Base-by-base conservation (phyloP, 345 rosid genomes). In the Brassica nigra region DNA sequence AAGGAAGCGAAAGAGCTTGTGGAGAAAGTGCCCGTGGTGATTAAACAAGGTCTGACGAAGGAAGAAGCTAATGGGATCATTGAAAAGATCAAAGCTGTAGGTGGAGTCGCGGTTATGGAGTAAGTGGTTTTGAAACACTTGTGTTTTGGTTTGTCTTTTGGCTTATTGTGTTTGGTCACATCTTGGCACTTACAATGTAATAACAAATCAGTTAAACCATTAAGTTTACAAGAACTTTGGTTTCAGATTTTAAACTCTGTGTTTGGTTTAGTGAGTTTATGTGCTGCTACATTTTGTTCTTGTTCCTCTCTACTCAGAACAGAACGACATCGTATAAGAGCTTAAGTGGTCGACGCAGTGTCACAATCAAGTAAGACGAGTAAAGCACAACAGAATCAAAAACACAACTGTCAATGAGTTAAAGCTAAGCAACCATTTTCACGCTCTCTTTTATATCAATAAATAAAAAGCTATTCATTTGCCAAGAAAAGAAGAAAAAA, bases 1-100 rank as follows among this genome's bases (percentile, higher is more conserved):
- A 82, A 78, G 23, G 85, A 82, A 42, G 82, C 85, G 0, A 82
- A 82, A 57, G 85, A 78, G 76, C 80, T 82, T 27, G 85, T 82
- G 52, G 85, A 82, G 80, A 78, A 82, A 71, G 82, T 20, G 7
- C 80, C 85, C 0, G 39, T 63, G 0, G 57, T 82, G 73, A 68
- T 82, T 11, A 78, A 82, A 49, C 85, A 78, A 70, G 85, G 85
- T 5, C 66, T 82, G 44, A 78, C 85, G 1, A 82, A 82, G 73
- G 85, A 82, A 49, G 85, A 82, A 61, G 85, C 85, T 64, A 70
- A 58, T 29, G 82, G 37, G 6, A 75, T 82, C 39, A 70, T 82
- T 47, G 82, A 66, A 0, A 82, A 82, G 77, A 78, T 82, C 65
- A 75, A 70, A 78, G 79, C 82, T 75, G 85, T 42, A 2, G 85